Conservation (phyloP, 306 rosid species). For the Cicer yamashitae region DNA sequence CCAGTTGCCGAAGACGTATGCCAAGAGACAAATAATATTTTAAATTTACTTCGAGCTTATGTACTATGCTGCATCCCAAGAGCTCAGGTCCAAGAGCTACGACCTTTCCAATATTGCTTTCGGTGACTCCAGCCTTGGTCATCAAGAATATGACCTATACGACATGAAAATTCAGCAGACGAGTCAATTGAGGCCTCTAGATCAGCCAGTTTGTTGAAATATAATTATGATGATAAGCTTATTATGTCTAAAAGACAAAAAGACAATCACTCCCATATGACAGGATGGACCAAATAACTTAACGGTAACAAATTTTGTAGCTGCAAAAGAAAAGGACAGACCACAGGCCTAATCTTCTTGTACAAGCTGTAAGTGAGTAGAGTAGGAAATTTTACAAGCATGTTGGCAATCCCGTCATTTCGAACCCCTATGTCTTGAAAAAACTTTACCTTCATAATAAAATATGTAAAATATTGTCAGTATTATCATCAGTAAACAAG, state of each 20-base stretch:
- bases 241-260: background rate
- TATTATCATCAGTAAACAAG: conserved; percentile 31
- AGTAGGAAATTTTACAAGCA: conserved; percentile 92
- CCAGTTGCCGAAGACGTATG: conserved; percentile 63
- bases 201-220: conserved; percentile 31
- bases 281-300: background rate
- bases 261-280: background rate
- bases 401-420: conserved; percentile 83
- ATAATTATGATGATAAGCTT: background rate
- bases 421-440: conserved; percentile 78
- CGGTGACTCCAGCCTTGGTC: conserved; percentile 82
- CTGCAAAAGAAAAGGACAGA: conserved; percentile 54
- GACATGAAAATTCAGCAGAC: conserved; percentile 46
- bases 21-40: conserved; percentile 88
- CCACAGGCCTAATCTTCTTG: conserved; percentile 95
- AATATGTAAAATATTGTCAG: conserved; percentile 38
- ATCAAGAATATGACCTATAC: conserved; percentile 85
- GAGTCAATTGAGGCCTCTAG: conserved; percentile 19
- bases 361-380: conserved; percentile 81
- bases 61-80: conserved; percentile 78
- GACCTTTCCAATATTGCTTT: conserved; percentile 75
- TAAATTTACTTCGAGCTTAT: conserved; percentile 79
- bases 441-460: conserved; percentile 68
- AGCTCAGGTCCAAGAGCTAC: conserved; percentile 92
- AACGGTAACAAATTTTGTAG: conserved; percentile 27